These are phyloP conservation scores for Nyssa sinensis DNA, from an alignment of 148 eudicot species.

Conservation along the genomic window DNA sequence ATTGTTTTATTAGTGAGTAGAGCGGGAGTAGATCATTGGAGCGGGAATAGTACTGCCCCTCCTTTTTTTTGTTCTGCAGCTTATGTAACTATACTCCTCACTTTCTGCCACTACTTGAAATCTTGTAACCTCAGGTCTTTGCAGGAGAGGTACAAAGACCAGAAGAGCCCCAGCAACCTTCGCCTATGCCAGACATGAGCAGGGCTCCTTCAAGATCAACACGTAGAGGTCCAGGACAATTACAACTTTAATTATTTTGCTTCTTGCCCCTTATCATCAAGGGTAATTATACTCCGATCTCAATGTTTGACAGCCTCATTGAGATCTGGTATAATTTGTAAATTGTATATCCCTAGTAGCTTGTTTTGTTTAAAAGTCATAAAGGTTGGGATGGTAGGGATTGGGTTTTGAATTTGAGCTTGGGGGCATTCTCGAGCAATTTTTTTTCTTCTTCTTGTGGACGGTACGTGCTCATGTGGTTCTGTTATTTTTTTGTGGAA, in stretches of 20 bases:
- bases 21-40: too few relatives aligned
- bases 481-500: background rate
- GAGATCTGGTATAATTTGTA: background rate
- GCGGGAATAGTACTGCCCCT: too few relatives aligned
- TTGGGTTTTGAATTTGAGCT: background rate
- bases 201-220: conserved; percentile 38
- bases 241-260: background rate
- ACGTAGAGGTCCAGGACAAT: conserved; percentile 35
- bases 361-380: background rate
- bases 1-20: too few relatives aligned
- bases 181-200: conserved; percentile 27
- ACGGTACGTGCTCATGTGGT: background rate
- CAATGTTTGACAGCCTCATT: background rate
- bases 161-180: conserved; percentile 28
- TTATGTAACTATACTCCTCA: too few relatives aligned
- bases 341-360: background rate
- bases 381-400: background rate
- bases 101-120: too few relatives aligned
- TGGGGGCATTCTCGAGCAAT: background rate
- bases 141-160: conserved; percentile 41
- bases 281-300: background rate
- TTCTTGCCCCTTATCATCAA: background rate
- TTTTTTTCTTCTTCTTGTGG: background rate
- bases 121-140: too few relatives aligned
- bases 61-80: too few relatives aligned